Conservation (phyloP, 164 flowering plant genomes). For the Platanus orientalis region DNA sequence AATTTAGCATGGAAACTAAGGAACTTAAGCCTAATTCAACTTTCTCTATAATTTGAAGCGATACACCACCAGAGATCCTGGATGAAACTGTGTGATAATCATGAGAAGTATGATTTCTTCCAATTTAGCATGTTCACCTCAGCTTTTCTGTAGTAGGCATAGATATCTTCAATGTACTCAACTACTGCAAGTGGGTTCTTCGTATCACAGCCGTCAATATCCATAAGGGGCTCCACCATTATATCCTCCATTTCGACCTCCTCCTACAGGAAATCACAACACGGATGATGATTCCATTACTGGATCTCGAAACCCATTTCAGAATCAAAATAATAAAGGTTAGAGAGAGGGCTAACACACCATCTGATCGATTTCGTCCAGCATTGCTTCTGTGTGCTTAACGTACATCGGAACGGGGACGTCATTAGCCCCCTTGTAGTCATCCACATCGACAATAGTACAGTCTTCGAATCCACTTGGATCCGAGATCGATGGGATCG, state of each 20-base stretch:
- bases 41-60: background rate
- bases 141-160: slow-evolving; percentile 49
- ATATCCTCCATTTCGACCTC: slow-evolving; percentile 64
- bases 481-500: slow-evolving; percentile 13
- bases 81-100: background rate
- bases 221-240: slow-evolving; percentile 33
- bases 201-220: slow-evolving; percentile 50
- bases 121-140: slow-evolving; percentile 32
- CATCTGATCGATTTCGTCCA: slow-evolving; percentile 70
- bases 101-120: too few relatives aligned
- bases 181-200: slow-evolving; percentile 71
- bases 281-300: background rate
- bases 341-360: slow-evolving; percentile 22
- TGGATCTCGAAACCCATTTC: background rate
- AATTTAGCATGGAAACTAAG: too few relatives aligned
- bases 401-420: slow-evolving; percentile 50
- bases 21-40: too few relatives aligned
- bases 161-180: slow-evolving; percentile 78
- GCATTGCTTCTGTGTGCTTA: slow-evolving; percentile 67
- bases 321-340: background rate
- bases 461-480: slow-evolving; percentile 32
- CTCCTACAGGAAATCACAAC: slow-evolving; percentile 20
- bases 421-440: slow-evolving; percentile 24
- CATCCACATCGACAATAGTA: slow-evolving; percentile 44
- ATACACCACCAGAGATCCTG: background rate